Percentiles rank a stretch among this genome's conserved stretches.
These are phyloP conservation scores for Chytriomyces sp. DNA, from an alignment of 192 early-diverging fungal species.

Conservation along the genomic window DNA sequence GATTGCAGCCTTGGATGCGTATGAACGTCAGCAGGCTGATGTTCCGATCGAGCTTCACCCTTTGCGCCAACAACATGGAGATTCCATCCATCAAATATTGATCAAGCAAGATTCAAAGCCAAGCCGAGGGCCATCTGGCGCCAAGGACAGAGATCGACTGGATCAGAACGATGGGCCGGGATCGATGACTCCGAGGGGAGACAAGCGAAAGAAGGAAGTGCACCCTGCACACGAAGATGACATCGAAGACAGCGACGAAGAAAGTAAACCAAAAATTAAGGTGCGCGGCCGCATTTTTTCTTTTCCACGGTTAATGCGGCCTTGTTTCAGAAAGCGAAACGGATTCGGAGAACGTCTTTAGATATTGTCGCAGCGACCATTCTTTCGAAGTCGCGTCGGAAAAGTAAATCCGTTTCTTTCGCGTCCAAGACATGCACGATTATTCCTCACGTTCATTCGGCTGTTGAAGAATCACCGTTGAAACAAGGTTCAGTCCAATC, in stretches of 20 bases:
- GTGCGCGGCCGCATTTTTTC: too few relatives aligned
- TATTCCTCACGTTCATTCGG: too few relatives aligned
- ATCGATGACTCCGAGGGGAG: not conserved
- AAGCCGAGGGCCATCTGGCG: constrained; percentile 10
- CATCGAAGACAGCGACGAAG: constrained; percentile 29
- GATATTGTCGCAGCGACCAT: constrained; percentile 1
- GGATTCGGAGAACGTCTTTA: not conserved
- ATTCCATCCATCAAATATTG: not conserved
- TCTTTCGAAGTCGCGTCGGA: not conserved
- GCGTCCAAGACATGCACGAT: not conserved
- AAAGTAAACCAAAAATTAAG: not conserved
- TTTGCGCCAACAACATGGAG: not conserved
- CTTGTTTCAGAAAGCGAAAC: constrained; percentile 2
- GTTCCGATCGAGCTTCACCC: not conserved
- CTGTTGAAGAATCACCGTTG: too few relatives aligned
- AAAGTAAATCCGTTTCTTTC: constrained; percentile 15
- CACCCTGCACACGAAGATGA: constrained; percentile 6
- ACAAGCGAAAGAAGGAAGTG: not conserved
- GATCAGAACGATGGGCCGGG: constrained; percentile 26
- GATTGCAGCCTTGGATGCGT: constrained; percentile 2
- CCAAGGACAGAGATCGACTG: not conserved
- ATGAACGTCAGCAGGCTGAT: not conserved
- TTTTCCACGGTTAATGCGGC: too few relatives aligned
- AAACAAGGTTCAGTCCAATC: too few relatives aligned
- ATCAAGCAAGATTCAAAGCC: not conserved